A percentile compares a stretch with the other conserved stretches of the same genome.
Conservation (phyloP, 768 basidiomycete genomes). For the Pleurotus tuber-regium region DNA sequence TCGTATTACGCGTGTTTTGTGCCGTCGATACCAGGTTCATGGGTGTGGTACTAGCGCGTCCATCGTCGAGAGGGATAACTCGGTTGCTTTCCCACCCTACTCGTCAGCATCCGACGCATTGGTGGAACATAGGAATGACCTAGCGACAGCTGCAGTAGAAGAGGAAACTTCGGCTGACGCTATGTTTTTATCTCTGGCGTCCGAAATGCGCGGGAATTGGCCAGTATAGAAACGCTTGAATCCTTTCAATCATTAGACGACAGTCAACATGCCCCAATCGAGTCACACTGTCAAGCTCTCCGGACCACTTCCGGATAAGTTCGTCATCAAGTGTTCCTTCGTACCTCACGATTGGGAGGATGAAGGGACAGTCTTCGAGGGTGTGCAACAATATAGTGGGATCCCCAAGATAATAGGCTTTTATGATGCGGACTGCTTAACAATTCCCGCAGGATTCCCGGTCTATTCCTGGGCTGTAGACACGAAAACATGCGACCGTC, state of each 20-base stretch:
- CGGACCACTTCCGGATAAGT: background rate
- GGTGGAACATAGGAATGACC: too few relatives aligned
- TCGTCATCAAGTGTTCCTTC: constrained; percentile 1
- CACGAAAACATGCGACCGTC: too few relatives aligned
- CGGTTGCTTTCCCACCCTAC: too few relatives aligned
- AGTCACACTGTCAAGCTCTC: background rate
- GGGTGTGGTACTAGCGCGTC: constrained; percentile 11
- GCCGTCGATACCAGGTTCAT: background rate
- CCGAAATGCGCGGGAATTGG: background rate
- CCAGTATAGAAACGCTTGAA: background rate
- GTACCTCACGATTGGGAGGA: background rate
- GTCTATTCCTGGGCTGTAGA: too few relatives aligned
- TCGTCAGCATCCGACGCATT: too few relatives aligned
- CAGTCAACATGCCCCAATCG: too few relatives aligned
- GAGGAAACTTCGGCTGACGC: too few relatives aligned
- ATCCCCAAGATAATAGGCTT: constrained; percentile 5
- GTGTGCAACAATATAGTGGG: constrained; percentile 9
- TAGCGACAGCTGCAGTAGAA: too few relatives aligned
- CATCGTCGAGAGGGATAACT: background rate
- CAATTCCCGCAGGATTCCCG: too few relatives aligned
- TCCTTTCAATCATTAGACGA: background rate
- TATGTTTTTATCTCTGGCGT: too few relatives aligned
- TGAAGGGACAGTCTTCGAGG: constrained; percentile 9
- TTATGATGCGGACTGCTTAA: too few relatives aligned
- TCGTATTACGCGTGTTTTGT: constrained; percentile 5